phyloP scores from a whole-genome alignment of 768 basidiomycete genomes.

The Coprinellus aureogranulatus region DNA sequence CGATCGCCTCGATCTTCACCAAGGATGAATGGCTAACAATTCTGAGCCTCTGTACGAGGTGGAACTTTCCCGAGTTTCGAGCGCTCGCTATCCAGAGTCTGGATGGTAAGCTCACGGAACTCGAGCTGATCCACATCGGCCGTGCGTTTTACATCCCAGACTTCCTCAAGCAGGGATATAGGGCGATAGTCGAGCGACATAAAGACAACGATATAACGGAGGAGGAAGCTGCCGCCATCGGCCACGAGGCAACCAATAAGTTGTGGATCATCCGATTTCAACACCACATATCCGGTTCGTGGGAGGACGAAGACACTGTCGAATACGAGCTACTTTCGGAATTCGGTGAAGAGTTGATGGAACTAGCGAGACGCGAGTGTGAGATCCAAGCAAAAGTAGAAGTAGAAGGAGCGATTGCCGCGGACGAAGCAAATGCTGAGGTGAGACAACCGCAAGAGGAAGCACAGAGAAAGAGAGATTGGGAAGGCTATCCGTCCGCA shows the following conservation, averaged over 20 bases:
- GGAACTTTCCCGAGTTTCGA: conserved; percentile 7
- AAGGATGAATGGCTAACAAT: conserved; percentile 7
- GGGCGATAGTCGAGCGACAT: not conserved
- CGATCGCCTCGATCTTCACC: not conserved
- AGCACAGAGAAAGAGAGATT: too few species aligned
- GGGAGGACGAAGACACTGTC: too few species aligned
- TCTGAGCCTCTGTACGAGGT: not conserved
- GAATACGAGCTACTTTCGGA: too few species aligned
- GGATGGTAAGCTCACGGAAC: not conserved
- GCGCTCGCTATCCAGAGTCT: conserved; percentile 8
- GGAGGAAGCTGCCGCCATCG: not conserved
- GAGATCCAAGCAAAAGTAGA: too few species aligned
- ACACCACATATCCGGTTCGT: too few species aligned
- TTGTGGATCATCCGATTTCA: too few species aligned
- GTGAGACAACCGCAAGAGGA: too few species aligned
- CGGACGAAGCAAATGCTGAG: too few species aligned
- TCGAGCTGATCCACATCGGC: conserved; percentile 46
- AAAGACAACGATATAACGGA: not conserved
- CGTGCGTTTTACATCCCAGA: conserved; percentile 47
- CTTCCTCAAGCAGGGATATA: not conserved
- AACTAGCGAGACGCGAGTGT: too few species aligned
- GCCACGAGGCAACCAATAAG: not conserved
- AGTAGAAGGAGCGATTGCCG: too few species aligned
- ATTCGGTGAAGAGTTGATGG: too few species aligned
- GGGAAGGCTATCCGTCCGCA: too few species aligned